These are phyloP conservation scores for Choricystis sp. DNA, from an alignment of 139 green algal species.

Conservation along the genomic window DNA sequence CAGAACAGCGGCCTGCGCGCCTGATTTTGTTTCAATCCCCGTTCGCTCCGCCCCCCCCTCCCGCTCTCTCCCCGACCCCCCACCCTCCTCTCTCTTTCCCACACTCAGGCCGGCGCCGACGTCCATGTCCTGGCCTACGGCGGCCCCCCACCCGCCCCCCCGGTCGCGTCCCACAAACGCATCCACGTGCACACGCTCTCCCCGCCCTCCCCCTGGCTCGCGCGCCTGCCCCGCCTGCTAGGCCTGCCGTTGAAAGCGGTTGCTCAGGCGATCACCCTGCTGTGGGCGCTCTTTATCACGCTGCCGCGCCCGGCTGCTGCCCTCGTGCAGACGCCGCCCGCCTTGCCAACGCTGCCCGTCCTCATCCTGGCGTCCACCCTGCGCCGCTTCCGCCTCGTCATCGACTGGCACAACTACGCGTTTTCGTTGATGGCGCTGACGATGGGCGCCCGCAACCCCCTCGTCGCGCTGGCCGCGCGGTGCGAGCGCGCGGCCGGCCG, in stretches of 20 bases:
- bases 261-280: constrained; percentile 34
- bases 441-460: constrained; percentile 23
- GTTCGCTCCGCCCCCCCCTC: neutral
- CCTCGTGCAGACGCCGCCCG: constrained; percentile 75
- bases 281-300: constrained; percentile 37
- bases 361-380: constrained; percentile 43
- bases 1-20: too few species aligned
- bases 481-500: neutral
- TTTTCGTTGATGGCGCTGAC: constrained; percentile 73
- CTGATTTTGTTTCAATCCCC: neutral
- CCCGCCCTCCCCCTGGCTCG: constrained; percentile 5
- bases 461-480: constrained; percentile 15
- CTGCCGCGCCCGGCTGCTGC: constrained; percentile 34
- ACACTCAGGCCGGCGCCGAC: constrained; percentile 17
- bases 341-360: constrained; percentile 65
- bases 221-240: constrained; percentile 28
- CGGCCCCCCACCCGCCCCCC: constrained; percentile 1
- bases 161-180: neutral
- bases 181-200: neutral
- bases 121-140: constrained; percentile 28
- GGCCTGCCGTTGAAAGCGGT: constrained; percentile 47
- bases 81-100: neutral
- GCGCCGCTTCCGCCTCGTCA: constrained; percentile 44
- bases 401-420: constrained; percentile 96
- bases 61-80: too few species aligned